Evolutionary conservation across 441 rosid species (phyloP), one percentile per base, ranked within the genome.

Genomic region (Brassica hybrid): DNA sequence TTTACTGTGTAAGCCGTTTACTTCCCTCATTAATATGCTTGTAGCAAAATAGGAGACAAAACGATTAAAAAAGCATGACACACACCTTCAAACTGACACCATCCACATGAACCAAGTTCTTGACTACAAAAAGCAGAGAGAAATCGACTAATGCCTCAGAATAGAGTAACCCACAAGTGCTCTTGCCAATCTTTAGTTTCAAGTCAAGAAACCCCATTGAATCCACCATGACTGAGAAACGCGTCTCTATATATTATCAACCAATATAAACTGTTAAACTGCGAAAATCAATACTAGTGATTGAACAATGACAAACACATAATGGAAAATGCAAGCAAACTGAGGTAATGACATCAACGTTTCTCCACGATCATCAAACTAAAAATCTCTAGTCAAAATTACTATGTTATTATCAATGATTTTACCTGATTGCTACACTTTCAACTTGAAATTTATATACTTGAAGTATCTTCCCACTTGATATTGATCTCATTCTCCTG

Each of bases 91-190:
- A 38, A 16, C 1, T 66, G 63, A 69, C 11, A 61, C 64, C 57
- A 62, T 30, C 14, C 9, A 69, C 79, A 76, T 23, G 64, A 69
- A 69, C 69, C 67, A 59, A 52, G 41, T 61, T 75, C 56, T 48
- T 32, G 25, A 17, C 16, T 25, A 59, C 36, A 27, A 50, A 43
- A 67, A 17, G 57, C 56, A 64, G 66, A 64, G 52, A 64, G 16
- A 69, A 68, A 60, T 6, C 0, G 13, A 62, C 32, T 57, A 18
- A 41, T 52, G 41, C 75, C 65, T 69, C 6, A 14, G 32, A 34
- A 34, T 34, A 7, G 9, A 34, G 8, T 34, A 34, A 34, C 38
- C 38, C 1, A 34, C 38, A 34, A 34, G 57, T 63, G 62, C 25
- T 11, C 14, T 54, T 25, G 8, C 32, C 65, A 54, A 23, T 38